Base-by-base conservation (phyloP, 768 basidiomycete species). In the Amanita pseudoporphyria region DNA sequence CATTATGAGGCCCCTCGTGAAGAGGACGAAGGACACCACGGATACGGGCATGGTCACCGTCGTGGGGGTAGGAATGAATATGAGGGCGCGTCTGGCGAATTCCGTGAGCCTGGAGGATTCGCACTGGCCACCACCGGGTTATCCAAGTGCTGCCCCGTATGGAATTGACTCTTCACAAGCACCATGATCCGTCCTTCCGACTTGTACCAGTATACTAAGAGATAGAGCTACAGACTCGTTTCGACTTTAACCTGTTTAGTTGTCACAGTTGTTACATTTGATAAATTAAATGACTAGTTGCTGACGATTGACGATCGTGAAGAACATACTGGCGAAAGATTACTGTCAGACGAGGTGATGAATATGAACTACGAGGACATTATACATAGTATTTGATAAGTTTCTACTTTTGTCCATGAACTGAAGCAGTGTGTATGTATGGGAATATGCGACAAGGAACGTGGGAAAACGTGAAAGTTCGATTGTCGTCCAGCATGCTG, bases 121-220 rank as follows among this genome's bases (percentile, higher is more conserved):
- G 32, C 40, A 36, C 49, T 47, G 31, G 9, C 12, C 43, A 26
- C 12, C 32, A 13, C 64, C 64, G 40, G 58, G 55, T 13, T 74
- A 73, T 60, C 73, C 73, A 24, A 65, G 62, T 36, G 62, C 63
- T 6, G 62, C 62, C 36, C 57, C 58, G 14, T 66, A 64, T 52
- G 62, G 62, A 35, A 60, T 51, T 53, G 53, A 56, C 24, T 54
- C 53, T 14, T 46, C 55, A 26, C 56, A 54, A 31, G 54, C 56
- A 38, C 38, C 52, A 21, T 45, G 47, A 45, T 65, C 64, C 57
- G 53, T 30, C 53, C 56, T 32, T 53, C 51, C 48, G 31, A 41
- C 28, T 49, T 52, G 12, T 52, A 55, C 30, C 37, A 48, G 30
- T 52, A 37, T 22, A 53, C 12, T n/a, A 9, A 28, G 14, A 26